Evolutionary conservation across 2,329 filamentous ascomycete genomes (phyloP).

Genomic region (Fusarium pseudoanthophilum): DNA sequence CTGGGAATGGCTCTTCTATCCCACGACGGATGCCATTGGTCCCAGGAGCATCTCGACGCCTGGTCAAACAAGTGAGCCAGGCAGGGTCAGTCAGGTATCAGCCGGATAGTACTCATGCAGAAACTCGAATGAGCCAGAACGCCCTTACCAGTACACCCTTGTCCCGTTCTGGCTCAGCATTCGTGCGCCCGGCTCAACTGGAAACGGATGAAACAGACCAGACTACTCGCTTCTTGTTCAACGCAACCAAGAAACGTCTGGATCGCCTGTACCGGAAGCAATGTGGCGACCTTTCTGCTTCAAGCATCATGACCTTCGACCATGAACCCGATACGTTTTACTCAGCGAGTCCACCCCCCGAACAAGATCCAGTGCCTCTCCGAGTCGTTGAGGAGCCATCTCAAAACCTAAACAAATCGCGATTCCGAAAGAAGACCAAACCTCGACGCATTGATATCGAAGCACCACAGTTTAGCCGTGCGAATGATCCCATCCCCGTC

Average conservation of each 20-base stretch:
- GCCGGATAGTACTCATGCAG: background rate
- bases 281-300: constrained; percentile 44
- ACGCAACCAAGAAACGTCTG: constrained; percentile 62
- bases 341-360: constrained; percentile 38
- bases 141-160: constrained; percentile 7
- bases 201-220: constrained; percentile 58
- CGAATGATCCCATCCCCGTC: constrained; percentile 61
- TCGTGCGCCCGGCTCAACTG: constrained; percentile 63
- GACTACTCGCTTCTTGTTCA: constrained; percentile 55
- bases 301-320: constrained; percentile 32
- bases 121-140: background rate
- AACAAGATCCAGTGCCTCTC: constrained; percentile 39
- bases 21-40: background rate
- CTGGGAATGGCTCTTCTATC: constrained; percentile 34
- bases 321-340: constrained; percentile 25
- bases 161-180: constrained; percentile 27
- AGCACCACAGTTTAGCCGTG: constrained; percentile 64
- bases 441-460: constrained; percentile 61
- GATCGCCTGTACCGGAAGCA: constrained; percentile 64
- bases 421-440: constrained; percentile 56
- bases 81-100: constrained; percentile 45
- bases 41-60: constrained; percentile 35
- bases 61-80: constrained; percentile 46
- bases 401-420: constrained; percentile 37
- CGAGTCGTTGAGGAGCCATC: constrained; percentile 23